These are phyloP conservation scores for Populus deltoides DNA, from an alignment of 345 rosid species.

Conservation along the genomic window DNA sequence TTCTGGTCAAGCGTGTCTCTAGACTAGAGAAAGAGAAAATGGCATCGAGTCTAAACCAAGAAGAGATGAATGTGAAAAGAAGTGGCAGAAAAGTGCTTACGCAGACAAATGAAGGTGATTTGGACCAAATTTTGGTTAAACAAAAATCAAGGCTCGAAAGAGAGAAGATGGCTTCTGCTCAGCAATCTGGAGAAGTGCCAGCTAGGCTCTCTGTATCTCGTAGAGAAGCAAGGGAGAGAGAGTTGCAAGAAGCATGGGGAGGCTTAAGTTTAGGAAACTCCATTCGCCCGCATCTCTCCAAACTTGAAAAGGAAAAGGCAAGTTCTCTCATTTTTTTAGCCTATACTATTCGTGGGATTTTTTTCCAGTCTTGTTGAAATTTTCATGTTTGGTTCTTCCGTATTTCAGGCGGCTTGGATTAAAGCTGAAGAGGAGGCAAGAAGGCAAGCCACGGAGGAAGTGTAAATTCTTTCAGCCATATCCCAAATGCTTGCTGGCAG, in stretches of 20 bases:
- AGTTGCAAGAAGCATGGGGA: slow-evolving; percentile 87
- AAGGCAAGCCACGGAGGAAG: slow-evolving; percentile 30
- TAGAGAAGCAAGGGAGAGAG: slow-evolving; percentile 68
- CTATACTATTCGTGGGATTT: background rate
- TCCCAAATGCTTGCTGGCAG: background rate
- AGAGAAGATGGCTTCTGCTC: slow-evolving; percentile 46
- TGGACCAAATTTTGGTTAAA: slow-evolving; percentile 53
- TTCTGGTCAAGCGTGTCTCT: slow-evolving; percentile 30
- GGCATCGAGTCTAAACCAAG: slow-evolving; percentile 31
- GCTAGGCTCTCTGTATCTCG: slow-evolving; percentile 38
- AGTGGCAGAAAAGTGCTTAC: slow-evolving; percentile 5
- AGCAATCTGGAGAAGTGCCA: slow-evolving; percentile 27
- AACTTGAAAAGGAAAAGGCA: slow-evolving; percentile 84
- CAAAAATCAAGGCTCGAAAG: slow-evolving; percentile 59
- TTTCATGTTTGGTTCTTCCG: slow-evolving; percentile 10
- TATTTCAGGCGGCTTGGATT: slow-evolving; percentile 75
- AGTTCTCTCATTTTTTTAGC: slow-evolving; percentile 10
- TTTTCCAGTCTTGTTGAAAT: background rate
- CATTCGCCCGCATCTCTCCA: slow-evolving; percentile 61
- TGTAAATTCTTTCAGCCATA: background rate
- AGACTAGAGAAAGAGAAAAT: slow-evolving; percentile 33
- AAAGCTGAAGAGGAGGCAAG: slow-evolving; percentile 85
- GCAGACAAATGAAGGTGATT: slow-evolving; percentile 36
- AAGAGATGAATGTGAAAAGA: slow-evolving; percentile 5
- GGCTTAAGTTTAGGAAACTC: slow-evolving; percentile 82